Evolutionary conservation across 2,329 filamentous ascomycete genomes (phyloP), one percentile per base, ranked within the genome.

Genomic region (Raffaelea albimanens): DNA sequence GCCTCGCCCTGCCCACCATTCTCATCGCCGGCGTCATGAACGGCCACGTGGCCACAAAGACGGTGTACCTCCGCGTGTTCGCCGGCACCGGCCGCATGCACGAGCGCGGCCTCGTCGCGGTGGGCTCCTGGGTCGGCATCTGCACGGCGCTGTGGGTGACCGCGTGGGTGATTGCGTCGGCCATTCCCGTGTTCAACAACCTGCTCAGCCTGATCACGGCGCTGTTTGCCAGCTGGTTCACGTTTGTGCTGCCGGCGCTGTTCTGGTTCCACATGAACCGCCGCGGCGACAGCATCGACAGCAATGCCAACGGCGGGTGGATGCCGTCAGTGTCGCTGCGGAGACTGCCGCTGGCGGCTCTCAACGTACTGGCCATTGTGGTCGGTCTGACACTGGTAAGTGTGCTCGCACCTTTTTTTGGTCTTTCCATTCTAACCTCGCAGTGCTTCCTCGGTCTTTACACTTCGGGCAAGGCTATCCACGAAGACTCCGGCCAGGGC

Each of bases 1-100:
- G 78, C 3, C 66, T 83, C 40, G 79, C 70, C 3, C 58, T 82
- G 9, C 63, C 72, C 4, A 76, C 76, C 2, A 64, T 82, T 4
- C 61, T 75, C 25, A 70, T 81, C 18, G 57, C 55, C 34, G 58
- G 57, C 2, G 59, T 57, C 47, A 49, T 63, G 3, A 62, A 60
- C 47, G 52, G 58, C 36, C 61, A 63, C 51, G 43, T 46, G 13
- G 40, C 49, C 19, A 49, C 49, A 20, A 65, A 64, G 52, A 62
- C 60, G 45, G 46, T 64, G 3, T 63, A 64, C 44, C 61, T 65
- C 3, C 60, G 62, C 18, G 51, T 61, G 8, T 54, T 63, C 48
- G 56, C 48, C 43, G 46, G 3, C 29, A 21, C 13, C 61, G 63
- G 48, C 57, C 63, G 4, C 60, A 62, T 53, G 52, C 53, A n/a